These are phyloP conservation scores for Drechslerella dactyloides DNA, from an alignment of 2,329 filamentous ascomycete genomes.

Conservation along the genomic window DNA sequence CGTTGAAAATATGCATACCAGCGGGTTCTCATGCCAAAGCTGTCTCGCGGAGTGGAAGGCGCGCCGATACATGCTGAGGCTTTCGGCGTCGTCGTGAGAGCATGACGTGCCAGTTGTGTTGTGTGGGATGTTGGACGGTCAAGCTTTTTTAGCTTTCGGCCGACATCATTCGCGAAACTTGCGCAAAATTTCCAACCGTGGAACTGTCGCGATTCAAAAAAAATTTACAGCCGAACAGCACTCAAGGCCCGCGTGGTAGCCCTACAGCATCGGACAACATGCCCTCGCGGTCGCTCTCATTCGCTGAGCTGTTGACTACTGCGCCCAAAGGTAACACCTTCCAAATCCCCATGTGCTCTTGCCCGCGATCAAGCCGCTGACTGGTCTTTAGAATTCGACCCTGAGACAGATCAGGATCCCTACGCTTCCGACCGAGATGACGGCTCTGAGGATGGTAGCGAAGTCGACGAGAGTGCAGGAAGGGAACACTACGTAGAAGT, in stretches of 20 bases:
- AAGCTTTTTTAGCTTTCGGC: slow-evolving; percentile 50
- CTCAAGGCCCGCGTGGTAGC: slow-evolving; percentile 15
- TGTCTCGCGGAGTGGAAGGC: slow-evolving; percentile 47
- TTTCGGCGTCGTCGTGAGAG: slow-evolving; percentile 1
- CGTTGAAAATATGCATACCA: slow-evolving; percentile 18
- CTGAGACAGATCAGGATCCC: slow-evolving; percentile 65
- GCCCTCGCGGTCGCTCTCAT: slow-evolving; percentile 52
- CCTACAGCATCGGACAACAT: slow-evolving; percentile 22
- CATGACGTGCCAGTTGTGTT: slow-evolving; percentile 28
- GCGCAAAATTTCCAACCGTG: slow-evolving; percentile 39
- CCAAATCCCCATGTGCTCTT: slow-evolving; percentile 45
- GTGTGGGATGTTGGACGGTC: slow-evolving; percentile 38
- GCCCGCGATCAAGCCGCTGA: slow-evolving; percentile 32
- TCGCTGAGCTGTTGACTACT: slow-evolving; percentile 53
- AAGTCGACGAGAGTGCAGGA: slow-evolving; percentile 64
- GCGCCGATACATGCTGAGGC: slow-evolving; percentile 56
- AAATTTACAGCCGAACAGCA: background rate
- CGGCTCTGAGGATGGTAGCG: slow-evolving; percentile 63
- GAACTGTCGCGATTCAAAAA: slow-evolving; percentile 9
- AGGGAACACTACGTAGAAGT: slow-evolving; percentile 87
- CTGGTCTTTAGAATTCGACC: slow-evolving; percentile 57
- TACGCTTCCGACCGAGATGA: slow-evolving; percentile 65
- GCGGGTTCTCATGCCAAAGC: slow-evolving; percentile 48
- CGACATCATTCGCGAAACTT: slow-evolving; percentile 45
- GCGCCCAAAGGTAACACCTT: slow-evolving; percentile 52